Conservation (phyloP, 1,284 basidiomycete genomes). For the Entoloma clypeatum region DNA sequence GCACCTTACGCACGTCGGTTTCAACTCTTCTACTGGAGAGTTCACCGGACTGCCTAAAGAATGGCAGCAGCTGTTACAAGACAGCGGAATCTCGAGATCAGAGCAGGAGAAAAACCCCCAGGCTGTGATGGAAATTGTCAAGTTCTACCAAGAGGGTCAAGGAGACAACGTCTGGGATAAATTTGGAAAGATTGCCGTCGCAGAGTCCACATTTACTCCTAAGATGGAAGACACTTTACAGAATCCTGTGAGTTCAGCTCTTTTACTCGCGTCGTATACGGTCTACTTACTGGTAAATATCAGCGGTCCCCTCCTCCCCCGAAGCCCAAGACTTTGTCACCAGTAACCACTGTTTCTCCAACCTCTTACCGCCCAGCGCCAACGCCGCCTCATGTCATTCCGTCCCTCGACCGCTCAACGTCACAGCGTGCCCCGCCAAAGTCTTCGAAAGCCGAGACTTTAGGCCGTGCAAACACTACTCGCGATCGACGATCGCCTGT, state of each 20-base stretch:
- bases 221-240: conserved; percentile 46
- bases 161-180: conserved; percentile 74
- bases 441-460: conserved; percentile 45
- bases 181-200: conserved; percentile 39
- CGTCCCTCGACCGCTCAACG: conserved; percentile 70
- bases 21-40: conserved; percentile 98
- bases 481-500: conserved; percentile 45
- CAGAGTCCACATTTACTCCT: conserved; percentile 22
- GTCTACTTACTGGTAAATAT: conserved; percentile 9
- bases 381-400: conserved; percentile 56
- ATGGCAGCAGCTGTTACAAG: conserved; percentile 97
- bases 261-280: conserved; percentile 5
- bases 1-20: conserved; percentile 98
- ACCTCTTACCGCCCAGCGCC: conserved; percentile 64
- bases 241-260: conserved; percentile 44
- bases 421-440: conserved; percentile 66
- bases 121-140: conserved; percentile 98
- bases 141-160: conserved; percentile 91
- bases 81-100: conserved; percentile 90
- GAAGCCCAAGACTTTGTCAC: conserved; percentile 39
- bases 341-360: conserved; percentile 33
- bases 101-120: conserved; percentile 99
- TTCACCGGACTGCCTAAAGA: conserved; percentile 97
- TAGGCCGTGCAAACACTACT: conserved; percentile 66
- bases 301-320: conserved; percentile 57